Evolutionary conservation across 2,329 filamentous ascomycete genomes (phyloP), one percentile per base, ranked within the genome.

Genomic region (Colletotrichum aenigma): DNA sequence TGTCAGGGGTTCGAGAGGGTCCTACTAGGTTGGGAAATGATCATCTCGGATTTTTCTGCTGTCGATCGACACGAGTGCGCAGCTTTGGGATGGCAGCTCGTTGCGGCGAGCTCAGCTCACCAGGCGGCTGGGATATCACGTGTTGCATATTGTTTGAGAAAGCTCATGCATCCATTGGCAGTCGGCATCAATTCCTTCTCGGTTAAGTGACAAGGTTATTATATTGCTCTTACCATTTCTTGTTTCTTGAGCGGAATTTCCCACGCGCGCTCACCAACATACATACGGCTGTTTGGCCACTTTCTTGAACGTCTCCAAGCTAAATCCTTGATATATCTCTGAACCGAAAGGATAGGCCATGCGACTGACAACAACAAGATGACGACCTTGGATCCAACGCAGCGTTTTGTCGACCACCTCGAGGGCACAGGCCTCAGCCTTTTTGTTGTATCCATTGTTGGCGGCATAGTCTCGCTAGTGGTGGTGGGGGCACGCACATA

Each of bases 381-480:
- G 77, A 71, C 72, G 38, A 77, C 69, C 4, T 52, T 76, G 9
- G 72, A 76, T 8, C 69, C 66, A 21, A 74, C 66, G 8, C 75
- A 71, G 21, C 75, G 69, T 4, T 77, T 36, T 15, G 71, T 78
- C 56, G 34, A 73, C 13, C 36, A 32, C 18, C 73, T 78, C 8
- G 65, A 78, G 43, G 62, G 64, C 26, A 76, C 62, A 34, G 73
- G 76, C 34, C 71, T 78, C 12, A 76, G 74, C 30, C 65, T 80
- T 5, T 78, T 78, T 3, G 71, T 77, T 10, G 77, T 79, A 7
- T 80, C 79, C 12, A 60, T 76, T 13, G 75, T 77, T 26, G 77
- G 78, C 10, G 77, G 72, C 32, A 21, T 73, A 4, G 21, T 78
- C n/a, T 78, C 79, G 9, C 4, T 77, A 16, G 24, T 79, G 21